Percentiles rank a stretch among this genome's conserved stretches.
These are phyloP conservation scores for Planoprotostelium fungivorum DNA, from an alignment of 78 protist species.

Conservation along the genomic window DNA sequence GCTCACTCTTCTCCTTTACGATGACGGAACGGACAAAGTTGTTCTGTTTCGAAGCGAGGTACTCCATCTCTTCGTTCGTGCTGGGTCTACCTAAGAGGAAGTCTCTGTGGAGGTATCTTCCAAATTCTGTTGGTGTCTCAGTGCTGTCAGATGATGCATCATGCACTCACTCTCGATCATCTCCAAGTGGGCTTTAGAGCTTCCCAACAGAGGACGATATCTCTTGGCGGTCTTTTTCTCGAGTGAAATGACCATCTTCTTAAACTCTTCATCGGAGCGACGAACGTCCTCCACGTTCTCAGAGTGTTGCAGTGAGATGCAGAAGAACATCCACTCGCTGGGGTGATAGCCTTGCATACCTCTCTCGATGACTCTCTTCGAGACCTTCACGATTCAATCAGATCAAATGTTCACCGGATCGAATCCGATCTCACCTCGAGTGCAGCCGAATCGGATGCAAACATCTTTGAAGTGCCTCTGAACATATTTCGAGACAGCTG, in stretches of 20 bases:
- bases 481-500: conserved; percentile 22
- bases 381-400: background rate
- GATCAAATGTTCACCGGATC: background rate
- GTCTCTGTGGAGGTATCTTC: conserved; percentile 14
- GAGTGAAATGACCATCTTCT: background rate
- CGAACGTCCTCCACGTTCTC: background rate
- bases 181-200: background rate
- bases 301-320: conserved; percentile 10
- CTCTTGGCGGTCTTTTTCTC: background rate
- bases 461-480: conserved; percentile 12
- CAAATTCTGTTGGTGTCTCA: conserved; percentile 1
- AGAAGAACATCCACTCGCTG: conserved; percentile 12
- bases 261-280: background rate
- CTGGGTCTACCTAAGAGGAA: background rate
- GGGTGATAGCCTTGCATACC: background rate
- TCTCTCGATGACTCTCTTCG: background rate
- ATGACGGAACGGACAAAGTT: conserved; percentile 2
- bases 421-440: background rate
- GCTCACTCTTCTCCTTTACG: background rate
- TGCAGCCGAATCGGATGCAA: background rate
- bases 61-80: conserved; percentile 3
- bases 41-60: background rate
- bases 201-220: background rate
- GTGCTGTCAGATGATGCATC: background rate
- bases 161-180: background rate